Percentiles rank a stretch among this genome's conserved stretches.
Conservation (phyloP, 169 alveolate species). For the Eimeria sp. region DNA sequence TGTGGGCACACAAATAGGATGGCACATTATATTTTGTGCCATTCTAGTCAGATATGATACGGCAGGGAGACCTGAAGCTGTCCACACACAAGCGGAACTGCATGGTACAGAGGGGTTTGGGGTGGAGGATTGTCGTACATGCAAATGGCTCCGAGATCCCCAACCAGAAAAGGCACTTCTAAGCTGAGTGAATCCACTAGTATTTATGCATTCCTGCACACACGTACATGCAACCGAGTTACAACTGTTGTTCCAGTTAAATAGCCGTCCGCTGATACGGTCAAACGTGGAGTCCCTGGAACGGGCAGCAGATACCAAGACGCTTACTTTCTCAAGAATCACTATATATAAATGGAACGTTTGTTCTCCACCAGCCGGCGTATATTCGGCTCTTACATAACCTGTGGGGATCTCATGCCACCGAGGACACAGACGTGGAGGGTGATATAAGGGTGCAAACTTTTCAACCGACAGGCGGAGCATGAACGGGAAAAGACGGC, state of each 20-base stretch:
- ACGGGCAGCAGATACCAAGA: neutral
- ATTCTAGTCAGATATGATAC: no score
- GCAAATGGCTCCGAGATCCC: neutral
- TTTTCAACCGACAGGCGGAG: no score
- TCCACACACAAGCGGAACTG: neutral
- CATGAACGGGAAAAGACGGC: neutral
- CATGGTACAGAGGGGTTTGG: neutral
- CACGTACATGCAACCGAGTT: neutral
- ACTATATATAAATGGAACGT: neutral
- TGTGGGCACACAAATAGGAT: neutral
- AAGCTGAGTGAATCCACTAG: neutral
- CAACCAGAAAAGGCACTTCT: neutral
- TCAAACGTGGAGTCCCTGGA: neutral
- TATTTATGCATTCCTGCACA: neutral
- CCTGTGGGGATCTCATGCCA: neutral
- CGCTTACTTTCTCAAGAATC: neutral
- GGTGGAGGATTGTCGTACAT: conserved; percentile 22
- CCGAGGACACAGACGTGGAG: neutral
- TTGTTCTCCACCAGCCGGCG: neutral
- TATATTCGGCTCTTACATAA: neutral
- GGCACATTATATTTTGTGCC: neutral
- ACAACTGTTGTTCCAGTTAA: neutral
- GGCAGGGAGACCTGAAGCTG: neutral
- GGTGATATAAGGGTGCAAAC: no score
- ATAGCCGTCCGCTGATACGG: neutral